A percentile compares a stretch with the other conserved stretches of the same genome.
Conservation (phyloP, 176 grass and related monocot species). For the Oryza meyeriana region DNA sequence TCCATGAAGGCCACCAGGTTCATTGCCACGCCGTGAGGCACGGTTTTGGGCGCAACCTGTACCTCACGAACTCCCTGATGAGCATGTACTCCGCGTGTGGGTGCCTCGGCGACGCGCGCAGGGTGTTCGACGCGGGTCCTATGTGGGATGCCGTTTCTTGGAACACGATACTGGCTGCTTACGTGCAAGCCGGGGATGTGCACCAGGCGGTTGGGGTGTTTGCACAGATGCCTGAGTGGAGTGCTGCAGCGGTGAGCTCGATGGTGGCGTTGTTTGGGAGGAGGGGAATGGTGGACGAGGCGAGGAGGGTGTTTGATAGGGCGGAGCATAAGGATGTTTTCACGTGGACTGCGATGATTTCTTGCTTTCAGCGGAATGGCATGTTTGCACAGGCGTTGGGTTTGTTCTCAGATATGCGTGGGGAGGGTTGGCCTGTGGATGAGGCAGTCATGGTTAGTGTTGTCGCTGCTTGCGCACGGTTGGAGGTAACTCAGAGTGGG, state of each 20-base stretch:
- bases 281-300: slow-evolving; percentile 53
- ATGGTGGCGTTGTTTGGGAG: slow-evolving; percentile 70
- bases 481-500: slow-evolving; percentile 42
- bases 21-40: slow-evolving; percentile 52
- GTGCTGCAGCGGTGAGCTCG: slow-evolving; percentile 47
- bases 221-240: slow-evolving; percentile 49
- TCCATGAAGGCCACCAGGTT: slow-evolving; percentile 53
- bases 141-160: slow-evolving; percentile 84
- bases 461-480: slow-evolving; percentile 50
- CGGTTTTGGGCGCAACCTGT: slow-evolving; percentile 60
- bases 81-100: slow-evolving; percentile 74
- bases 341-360: slow-evolving; percentile 75
- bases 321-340: slow-evolving; percentile 50
- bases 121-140: slow-evolving; percentile 65
- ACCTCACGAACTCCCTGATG: slow-evolving; percentile 67
- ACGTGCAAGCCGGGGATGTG: slow-evolving; percentile 52
- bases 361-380: slow-evolving; percentile 67
- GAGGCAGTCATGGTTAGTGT: slow-evolving; percentile 75
- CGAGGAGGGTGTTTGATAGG: slow-evolving; percentile 56
- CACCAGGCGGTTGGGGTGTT: slow-evolving; percentile 52
- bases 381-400: slow-evolving; percentile 52
- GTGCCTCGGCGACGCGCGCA: slow-evolving; percentile 45
- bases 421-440: slow-evolving; percentile 46
- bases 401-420: slow-evolving; percentile 51
- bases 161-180: slow-evolving; percentile 78